Evolutionary conservation across 106 monocot genomes (phyloP).

Genomic region (Hemerocallis citrina): DNA sequence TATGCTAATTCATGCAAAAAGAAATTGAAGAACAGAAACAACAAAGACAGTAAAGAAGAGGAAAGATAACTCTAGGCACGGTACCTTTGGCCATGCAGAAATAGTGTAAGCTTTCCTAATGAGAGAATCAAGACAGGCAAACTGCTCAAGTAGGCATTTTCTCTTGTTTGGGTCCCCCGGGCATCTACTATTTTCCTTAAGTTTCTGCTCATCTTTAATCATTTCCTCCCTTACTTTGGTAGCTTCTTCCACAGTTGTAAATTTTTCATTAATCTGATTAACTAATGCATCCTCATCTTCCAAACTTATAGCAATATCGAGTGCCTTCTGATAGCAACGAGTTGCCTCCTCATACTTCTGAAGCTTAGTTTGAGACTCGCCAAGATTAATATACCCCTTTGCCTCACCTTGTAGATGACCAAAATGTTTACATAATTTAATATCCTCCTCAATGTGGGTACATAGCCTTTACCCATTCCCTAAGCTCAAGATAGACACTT

Average conservation of each 20-base stretch:
- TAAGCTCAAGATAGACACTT: slow-evolving; percentile 60
- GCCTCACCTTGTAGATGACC: slow-evolving; percentile 77
- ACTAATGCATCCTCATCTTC: slow-evolving; percentile 84
- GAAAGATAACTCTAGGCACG: not conserved
- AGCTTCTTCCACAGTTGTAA: slow-evolving; percentile 69
- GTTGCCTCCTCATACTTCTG: slow-evolving; percentile 83
- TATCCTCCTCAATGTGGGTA: slow-evolving; percentile 79
- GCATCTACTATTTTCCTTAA: slow-evolving; percentile 54
- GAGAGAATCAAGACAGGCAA: slow-evolving; percentile 50
- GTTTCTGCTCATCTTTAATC: slow-evolving; percentile 67
- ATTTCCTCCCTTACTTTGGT: slow-evolving; percentile 47
- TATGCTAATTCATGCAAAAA: not conserved
- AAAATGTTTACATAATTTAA: slow-evolving; percentile 77
- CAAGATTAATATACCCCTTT: slow-evolving; percentile 90
- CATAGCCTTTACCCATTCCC: slow-evolving; percentile 70
- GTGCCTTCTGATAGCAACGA: slow-evolving; percentile 78
- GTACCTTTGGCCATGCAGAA: slow-evolving; percentile 82
- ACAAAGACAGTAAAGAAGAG: not conserved
- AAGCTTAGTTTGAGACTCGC: slow-evolving; percentile 61
- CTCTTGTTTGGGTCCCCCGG: slow-evolving; percentile 63
- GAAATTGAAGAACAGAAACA: not conserved
- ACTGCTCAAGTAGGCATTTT: slow-evolving; percentile 57
- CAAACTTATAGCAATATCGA: slow-evolving; percentile 51
- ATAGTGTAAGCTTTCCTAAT: slow-evolving; percentile 61
- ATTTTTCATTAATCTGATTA: slow-evolving; percentile 66